A percentile compares a stretch with the other conserved stretches of the same genome.
phyloP scores from a whole-genome alignment of 352 stramenopile species.

The Phytophthora citricola region DNA sequence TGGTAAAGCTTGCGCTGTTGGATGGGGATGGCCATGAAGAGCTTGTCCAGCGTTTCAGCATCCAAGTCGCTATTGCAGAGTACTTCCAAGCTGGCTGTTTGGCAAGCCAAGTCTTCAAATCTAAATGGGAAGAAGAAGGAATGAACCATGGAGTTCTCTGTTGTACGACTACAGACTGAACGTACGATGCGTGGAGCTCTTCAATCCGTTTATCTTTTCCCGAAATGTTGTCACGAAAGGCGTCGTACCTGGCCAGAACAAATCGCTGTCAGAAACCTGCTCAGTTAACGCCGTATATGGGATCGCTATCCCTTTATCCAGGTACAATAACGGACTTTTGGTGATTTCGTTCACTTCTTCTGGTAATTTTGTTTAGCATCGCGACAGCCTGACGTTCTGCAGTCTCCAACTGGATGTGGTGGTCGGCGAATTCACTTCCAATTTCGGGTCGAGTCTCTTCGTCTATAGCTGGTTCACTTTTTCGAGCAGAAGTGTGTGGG shows the following conservation, averaged over 20 bases:
- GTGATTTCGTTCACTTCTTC: constrained; percentile 50
- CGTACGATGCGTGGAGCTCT: constrained; percentile 39
- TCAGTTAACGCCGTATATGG: neutral
- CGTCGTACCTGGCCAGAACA: constrained; percentile 34
- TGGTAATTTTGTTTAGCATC: constrained; percentile 50
- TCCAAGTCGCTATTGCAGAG: constrained; percentile 52
- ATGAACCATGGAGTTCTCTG: too few relatives aligned
- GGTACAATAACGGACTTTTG: constrained; percentile 31
- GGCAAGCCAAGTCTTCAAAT: constrained; percentile 46
- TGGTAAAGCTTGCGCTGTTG: constrained; percentile 40
- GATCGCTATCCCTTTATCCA: neutral
- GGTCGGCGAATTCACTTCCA: neutral
- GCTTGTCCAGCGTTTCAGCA: constrained; percentile 42
- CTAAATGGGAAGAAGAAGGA: constrained; percentile 26
- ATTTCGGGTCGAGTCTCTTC: constrained; percentile 20
- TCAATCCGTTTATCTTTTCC: constrained; percentile 42
- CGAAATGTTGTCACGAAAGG: constrained; percentile 35
- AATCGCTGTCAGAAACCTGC: constrained; percentile 3
- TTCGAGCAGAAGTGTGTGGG: constrained; percentile 26
- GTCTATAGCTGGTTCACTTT: constrained; percentile 47
- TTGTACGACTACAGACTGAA: neutral
- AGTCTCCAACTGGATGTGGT: constrained; percentile 16
- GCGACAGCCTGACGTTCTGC: constrained; percentile 40
- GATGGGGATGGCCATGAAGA: constrained; percentile 55
- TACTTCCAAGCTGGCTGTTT: constrained; percentile 48